These are phyloP conservation scores for Lactarius psammicola DNA, from an alignment of 768 basidiomycete genomes.

Conservation along the genomic window DNA sequence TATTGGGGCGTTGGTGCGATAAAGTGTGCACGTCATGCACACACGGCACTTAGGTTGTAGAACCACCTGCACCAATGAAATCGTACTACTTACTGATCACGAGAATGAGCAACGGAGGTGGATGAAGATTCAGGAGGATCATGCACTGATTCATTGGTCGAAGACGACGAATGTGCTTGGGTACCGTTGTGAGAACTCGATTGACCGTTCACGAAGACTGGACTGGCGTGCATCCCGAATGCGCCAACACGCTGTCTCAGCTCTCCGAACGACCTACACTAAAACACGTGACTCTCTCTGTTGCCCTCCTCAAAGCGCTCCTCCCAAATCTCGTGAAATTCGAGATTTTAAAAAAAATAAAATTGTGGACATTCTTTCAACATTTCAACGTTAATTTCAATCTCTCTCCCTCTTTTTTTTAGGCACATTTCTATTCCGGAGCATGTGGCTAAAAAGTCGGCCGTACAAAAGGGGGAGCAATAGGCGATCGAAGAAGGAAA, in stretches of 20 bases:
- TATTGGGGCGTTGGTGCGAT: not conserved
- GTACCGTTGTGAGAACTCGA: not conserved
- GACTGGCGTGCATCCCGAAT: not conserved
- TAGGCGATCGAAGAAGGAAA: not conserved
- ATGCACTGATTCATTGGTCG: not conserved
- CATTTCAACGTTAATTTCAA: too few species aligned
- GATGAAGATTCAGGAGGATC: not conserved
- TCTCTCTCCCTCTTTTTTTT: too few species aligned
- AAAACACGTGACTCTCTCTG: not conserved
- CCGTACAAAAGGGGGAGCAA: not conserved
- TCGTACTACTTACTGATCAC: not conserved
- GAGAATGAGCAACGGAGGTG: not conserved
- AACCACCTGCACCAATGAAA: not conserved
- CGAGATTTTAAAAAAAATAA: too few species aligned
- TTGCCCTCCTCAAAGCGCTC: too few species aligned
- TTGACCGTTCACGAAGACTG: not conserved
- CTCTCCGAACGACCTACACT: not conserved
- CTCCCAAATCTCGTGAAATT: too few species aligned
- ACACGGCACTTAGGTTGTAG: not conserved
- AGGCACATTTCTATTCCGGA: too few species aligned
- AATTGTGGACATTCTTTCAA: too few species aligned
- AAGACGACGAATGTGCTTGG: not conserved
- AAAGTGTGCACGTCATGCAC: not conserved
- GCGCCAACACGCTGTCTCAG: not conserved
- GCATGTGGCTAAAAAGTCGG: too few species aligned